Conservation (phyloP, 176 grass and related monocot species). For the Chloris gayana region DNA sequence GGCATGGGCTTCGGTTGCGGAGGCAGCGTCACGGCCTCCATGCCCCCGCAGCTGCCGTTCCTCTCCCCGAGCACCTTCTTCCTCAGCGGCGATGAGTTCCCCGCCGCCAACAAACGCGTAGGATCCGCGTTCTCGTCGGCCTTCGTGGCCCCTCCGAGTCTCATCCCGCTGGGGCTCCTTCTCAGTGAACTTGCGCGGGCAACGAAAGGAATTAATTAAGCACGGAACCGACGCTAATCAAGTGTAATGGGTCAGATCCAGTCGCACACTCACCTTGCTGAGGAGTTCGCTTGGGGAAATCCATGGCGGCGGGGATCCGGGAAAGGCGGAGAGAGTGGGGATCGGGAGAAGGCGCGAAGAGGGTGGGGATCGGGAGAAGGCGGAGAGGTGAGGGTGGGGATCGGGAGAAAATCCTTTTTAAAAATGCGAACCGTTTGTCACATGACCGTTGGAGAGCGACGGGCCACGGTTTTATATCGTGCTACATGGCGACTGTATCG, state of each 20-base stretch:
- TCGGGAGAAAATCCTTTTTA: not conserved
- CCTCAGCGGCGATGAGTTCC: conserved; percentile 8
- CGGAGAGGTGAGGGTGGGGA: not conserved
- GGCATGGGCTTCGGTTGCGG: conserved; percentile 8
- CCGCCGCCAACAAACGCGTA: not conserved
- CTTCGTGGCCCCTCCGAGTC: conserved; percentile 2
- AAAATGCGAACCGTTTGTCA: conserved; percentile 33
- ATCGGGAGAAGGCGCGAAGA: not conserved
- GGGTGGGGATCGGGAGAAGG: too few species aligned
- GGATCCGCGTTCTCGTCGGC: conserved; percentile 42
- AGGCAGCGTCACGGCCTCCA: not conserved
- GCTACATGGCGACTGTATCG: too few species aligned
- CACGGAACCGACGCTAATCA: not conserved
- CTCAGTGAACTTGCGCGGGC: conserved; percentile 26
- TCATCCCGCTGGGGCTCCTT: conserved; percentile 6
- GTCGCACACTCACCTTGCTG: conserved; percentile 12
- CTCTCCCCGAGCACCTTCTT: conserved; percentile 47
- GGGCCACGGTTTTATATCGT: not conserved
- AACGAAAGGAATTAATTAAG: not conserved
- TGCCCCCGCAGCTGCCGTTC: conserved; percentile 25
- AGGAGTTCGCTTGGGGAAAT: conserved; percentile 19
- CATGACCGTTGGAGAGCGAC: conserved; percentile 26
- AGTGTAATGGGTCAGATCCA: not conserved
- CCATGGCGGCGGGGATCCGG: conserved; percentile 44
- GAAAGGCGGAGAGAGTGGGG: not conserved